Conservation (phyloP, 495 filamentous ascomycete genomes). For the Tuber aestivum region DNA sequence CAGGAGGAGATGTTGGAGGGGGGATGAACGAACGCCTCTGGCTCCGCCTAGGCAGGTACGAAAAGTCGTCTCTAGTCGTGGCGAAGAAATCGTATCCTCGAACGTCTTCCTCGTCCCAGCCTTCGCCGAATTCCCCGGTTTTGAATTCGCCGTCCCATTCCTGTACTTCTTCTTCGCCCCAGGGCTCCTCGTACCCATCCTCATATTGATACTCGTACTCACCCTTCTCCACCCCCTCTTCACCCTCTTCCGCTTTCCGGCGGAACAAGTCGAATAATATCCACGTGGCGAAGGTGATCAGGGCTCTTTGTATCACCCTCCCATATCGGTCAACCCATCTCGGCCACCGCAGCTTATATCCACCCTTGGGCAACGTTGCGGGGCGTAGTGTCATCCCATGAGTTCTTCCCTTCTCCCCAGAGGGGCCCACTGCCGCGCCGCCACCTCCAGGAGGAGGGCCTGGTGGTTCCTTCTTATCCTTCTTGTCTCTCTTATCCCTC, state of each 20-base stretch:
- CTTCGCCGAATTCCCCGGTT: not conserved
- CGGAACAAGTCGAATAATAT: not conserved
- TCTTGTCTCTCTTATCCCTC: not conserved
- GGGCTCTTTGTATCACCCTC: not conserved
- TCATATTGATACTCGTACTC: not conserved
- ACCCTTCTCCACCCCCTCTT: not conserved
- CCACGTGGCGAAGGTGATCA: not conserved
- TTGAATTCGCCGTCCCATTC: conserved; percentile 5
- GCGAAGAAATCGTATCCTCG: not conserved
- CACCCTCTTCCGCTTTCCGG: not conserved
- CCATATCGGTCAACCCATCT: not conserved
- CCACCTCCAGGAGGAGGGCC: not conserved
- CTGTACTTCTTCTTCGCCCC: not conserved
- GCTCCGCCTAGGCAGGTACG: not conserved
- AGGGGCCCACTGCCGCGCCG: not conserved
- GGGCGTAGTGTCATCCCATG: not conserved
- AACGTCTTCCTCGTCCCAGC: not conserved
- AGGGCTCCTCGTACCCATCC: not conserved
- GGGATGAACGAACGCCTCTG: not conserved
- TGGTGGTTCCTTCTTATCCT: not conserved
- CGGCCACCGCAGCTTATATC: not conserved
- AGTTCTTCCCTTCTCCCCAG: not conserved
- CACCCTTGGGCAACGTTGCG: not conserved
- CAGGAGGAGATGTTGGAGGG: not conserved
- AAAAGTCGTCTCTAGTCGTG: not conserved